phyloP scores from a whole-genome alignment of 2,329 filamentous ascomycete genomes.

The Metarhizium robertsii region DNA sequence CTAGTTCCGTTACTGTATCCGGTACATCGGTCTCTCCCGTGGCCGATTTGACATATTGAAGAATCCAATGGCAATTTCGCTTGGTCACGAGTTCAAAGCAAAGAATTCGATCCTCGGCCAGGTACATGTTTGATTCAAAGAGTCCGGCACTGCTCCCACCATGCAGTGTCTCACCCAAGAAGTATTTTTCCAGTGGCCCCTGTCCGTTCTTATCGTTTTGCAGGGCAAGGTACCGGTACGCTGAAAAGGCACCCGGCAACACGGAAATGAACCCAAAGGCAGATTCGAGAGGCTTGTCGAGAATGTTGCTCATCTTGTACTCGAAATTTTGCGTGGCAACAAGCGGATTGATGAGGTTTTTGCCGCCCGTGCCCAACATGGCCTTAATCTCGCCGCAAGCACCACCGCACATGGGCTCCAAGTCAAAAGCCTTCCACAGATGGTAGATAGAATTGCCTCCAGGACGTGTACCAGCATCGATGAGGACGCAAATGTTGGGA shows the following conservation, averaged over 20 bases:
- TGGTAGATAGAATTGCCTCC: slow-evolving; percentile 94
- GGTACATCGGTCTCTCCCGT: slow-evolving; percentile 96
- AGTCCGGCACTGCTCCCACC: slow-evolving; percentile 85
- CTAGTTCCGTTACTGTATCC: slow-evolving; percentile 86
- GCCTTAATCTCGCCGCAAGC: slow-evolving; percentile 99
- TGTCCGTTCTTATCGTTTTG: slow-evolving; percentile 95
- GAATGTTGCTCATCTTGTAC: slow-evolving; percentile 99
- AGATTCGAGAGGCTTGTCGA: slow-evolving; percentile 95
- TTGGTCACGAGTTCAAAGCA: slow-evolving; percentile 98
- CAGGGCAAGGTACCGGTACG: slow-evolving; percentile 86
- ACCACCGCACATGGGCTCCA: slow-evolving; percentile 94
- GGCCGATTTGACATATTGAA: slow-evolving; percentile 97
- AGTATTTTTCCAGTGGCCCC: slow-evolving; percentile 92
- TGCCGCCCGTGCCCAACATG: slow-evolving; percentile 78
- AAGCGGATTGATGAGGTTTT: slow-evolving; percentile 83
- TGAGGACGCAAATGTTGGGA: slow-evolving; percentile 91
- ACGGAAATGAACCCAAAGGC: slow-evolving; percentile 98
- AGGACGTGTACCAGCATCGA: slow-evolving; percentile 93
- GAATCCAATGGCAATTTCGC: slow-evolving; percentile 91
- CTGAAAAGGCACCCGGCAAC: slow-evolving; percentile 94
- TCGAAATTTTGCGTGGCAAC: slow-evolving; percentile 98
- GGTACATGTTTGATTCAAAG: slow-evolving; percentile 98
- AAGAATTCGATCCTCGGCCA: slow-evolving; percentile 96
- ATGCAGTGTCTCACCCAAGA: slow-evolving; percentile 92
- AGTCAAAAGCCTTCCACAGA: slow-evolving; percentile 95